Evolutionary conservation across 176 grass and related monocot species (phyloP).

Genomic region (Juncus effusus): DNA sequence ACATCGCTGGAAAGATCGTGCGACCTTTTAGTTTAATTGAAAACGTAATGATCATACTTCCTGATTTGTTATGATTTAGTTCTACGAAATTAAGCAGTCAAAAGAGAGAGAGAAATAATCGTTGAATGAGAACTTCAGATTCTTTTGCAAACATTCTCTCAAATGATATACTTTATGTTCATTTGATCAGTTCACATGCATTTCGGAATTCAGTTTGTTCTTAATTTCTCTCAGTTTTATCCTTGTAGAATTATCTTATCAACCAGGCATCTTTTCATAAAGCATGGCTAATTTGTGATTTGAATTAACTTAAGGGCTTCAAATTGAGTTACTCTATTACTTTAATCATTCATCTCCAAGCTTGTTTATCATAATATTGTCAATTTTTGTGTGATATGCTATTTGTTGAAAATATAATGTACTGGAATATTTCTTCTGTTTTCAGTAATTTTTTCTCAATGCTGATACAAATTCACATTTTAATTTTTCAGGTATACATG

Average conservation of each 20-base stretch:
- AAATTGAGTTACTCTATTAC: neutral
- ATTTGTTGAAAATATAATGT: too few species aligned
- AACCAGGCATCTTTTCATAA: neutral
- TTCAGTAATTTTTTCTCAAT: neutral
- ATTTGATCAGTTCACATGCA: neutral
- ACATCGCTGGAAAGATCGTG: neutral
- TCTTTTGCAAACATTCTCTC: slow-evolving; percentile 1
- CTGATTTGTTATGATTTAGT: neutral
- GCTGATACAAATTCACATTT: slow-evolving; percentile 9
- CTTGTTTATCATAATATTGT: neutral
- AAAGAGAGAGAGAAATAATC: neutral
- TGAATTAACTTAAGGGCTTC: slow-evolving; percentile 7
- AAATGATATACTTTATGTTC: neutral
- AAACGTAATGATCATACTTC: neutral
- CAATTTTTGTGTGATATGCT: too few species aligned
- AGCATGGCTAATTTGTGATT: slow-evolving; percentile 24
- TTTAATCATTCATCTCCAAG: neutral
- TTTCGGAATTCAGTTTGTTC: neutral
- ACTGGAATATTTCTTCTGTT: too few species aligned
- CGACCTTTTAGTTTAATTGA: neutral
- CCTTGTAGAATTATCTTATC: neutral
- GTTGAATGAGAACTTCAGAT: neutral
- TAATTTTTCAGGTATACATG: slow-evolving; percentile 83
- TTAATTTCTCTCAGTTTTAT: neutral
- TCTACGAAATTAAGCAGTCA: slow-evolving; percentile 3